These are phyloP conservation scores for Schoenoplectus triqueter DNA, from an alignment of 202 grass and related monocot species.

Conservation along the genomic window DNA sequence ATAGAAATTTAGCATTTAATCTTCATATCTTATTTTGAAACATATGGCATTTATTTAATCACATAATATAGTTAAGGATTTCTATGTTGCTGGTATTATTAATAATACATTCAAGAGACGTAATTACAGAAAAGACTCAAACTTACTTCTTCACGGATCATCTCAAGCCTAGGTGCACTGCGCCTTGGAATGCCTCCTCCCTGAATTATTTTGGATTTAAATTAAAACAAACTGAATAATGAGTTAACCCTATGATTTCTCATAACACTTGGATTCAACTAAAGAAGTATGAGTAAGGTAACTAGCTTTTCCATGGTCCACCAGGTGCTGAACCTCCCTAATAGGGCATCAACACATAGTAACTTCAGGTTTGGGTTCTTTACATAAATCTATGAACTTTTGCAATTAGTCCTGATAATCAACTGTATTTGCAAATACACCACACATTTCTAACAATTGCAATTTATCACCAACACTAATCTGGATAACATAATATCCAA, in stretches of 20 bases:
- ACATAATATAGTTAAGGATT: neutral
- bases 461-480: slow-evolving; percentile 2
- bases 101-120: slow-evolving; percentile 18
- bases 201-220: slow-evolving; percentile 46
- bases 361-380: neutral
- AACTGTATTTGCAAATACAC: slow-evolving; percentile 19
- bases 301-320: neutral
- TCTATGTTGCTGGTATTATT: neutral
- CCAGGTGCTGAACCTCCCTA: neutral
- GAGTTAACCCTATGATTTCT: slow-evolving; percentile 5
- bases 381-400: neutral
- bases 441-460: neutral
- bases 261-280: neutral
- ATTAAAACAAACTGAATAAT: slow-evolving; percentile 24
- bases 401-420: neutral
- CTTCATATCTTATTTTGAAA: neutral
- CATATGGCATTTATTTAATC: neutral
- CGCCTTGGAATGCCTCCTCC: slow-evolving; percentile 85
- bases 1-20: neutral
- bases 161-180: slow-evolving; percentile 81
- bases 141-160: slow-evolving; percentile 88
- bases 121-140: slow-evolving; percentile 24
- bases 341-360: neutral
- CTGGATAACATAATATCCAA: neutral
- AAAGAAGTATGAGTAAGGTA: neutral